Evolutionary conservation across 75 land plant genomes (phyloP), one percentile per base, ranked within the genome.

Genomic region (Picea sitchensis): DNA sequence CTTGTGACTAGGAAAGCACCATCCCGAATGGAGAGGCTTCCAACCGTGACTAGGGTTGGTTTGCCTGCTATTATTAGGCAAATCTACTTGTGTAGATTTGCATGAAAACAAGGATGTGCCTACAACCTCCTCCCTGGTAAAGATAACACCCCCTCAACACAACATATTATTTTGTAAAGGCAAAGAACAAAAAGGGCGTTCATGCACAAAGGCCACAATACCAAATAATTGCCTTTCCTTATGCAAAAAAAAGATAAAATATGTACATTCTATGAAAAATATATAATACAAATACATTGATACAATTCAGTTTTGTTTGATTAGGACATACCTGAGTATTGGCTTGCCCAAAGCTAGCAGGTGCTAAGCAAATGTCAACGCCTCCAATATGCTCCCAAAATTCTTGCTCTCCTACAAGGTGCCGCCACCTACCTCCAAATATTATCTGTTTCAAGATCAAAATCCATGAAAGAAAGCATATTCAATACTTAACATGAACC

Each of bases 311-410:
- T 51, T 71, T 71, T 44, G 47, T 41, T 20, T 11, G 4, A 71
- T 44, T 71, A 4, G 6, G 32, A 75, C 15, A 57, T 21, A 97
- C 98, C 91, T 84, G 84, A 30, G 86, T 88, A 81, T 98, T 98
- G 78, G 99, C 99, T 82, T 98, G 99, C 57, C 93, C 99, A 92
- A 98, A 98, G 82, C 96, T 95, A 44, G 96, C 91, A 17, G 99
- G 99, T 72, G 86, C 88, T 83, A 92, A 84, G 54, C 88, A 89
- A 51, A 92, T 83, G 82, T 98, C 98, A 74, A 91, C 87, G 60
- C 98, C 99, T 65, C 99, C 96, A 65, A 95, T 79, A 83, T 88
- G 93, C 80, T 98, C 99, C 99, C 99, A 98, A 59, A 96, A 90
- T 62, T 95, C 93, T 75, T 80, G 84, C 61, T 98, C 93, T 60